Conservation (phyloP, 75 land plant genomes). For the Pinus tabuliformis region DNA sequence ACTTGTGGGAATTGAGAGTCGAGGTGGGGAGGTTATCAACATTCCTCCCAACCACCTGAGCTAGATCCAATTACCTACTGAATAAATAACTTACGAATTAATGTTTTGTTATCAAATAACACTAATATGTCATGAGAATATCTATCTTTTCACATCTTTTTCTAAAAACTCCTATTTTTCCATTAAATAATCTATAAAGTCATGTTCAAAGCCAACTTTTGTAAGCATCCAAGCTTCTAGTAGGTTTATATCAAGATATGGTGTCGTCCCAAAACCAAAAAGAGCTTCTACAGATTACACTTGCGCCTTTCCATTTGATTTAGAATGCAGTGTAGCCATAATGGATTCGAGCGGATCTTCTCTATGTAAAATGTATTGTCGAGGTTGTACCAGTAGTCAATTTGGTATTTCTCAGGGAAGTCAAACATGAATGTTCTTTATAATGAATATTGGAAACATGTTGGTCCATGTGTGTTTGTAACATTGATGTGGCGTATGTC, state of each 20-base stretch:
- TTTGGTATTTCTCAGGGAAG: background rate
- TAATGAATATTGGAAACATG: background rate
- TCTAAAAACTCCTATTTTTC: background rate
- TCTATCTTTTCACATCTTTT: background rate
- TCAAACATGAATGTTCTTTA: background rate
- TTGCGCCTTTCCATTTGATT: constrained; percentile 21
- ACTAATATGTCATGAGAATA: background rate
- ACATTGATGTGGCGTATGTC: constrained; percentile 28
- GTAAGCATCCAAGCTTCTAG: constrained; percentile 41
- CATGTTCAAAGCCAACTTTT: constrained; percentile 25
- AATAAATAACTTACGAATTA: background rate
- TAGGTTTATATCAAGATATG: constrained; percentile 22
- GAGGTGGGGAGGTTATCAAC: no score
- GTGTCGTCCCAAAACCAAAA: constrained; percentile 28
- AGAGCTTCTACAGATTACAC: constrained; percentile 37
- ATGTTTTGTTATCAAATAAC: background rate
- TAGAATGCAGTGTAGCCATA: background rate
- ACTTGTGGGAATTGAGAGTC: no score
- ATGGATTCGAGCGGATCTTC: constrained; percentile 25
- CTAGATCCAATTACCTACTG: no score
- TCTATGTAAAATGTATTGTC: constrained; percentile 22
- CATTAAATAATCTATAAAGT: background rate
- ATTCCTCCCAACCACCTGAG: no score
- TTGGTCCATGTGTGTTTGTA: constrained; percentile 24
- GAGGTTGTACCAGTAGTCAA: constrained; percentile 30